These are phyloP conservation scores for Paxillus involutus DNA, from an alignment of 768 basidiomycete genomes.

Conservation along the genomic window DNA sequence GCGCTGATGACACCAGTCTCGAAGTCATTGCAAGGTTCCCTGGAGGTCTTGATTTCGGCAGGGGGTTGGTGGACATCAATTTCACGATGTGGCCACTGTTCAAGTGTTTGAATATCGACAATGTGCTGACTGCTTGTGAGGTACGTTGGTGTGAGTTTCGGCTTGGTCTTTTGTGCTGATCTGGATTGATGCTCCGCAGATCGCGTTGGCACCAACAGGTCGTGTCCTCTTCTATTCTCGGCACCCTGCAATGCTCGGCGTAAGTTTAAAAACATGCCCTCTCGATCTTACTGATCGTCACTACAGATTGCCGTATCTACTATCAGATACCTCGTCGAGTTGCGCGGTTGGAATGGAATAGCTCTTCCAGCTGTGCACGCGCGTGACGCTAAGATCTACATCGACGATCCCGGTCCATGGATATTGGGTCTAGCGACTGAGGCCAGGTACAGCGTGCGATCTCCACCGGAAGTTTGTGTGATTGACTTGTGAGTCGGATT, in stretches of 20 bases:
- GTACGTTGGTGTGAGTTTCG: constrained; percentile 34
- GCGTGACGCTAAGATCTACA: constrained; percentile 88
- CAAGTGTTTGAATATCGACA: constrained; percentile 89
- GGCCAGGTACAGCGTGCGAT: constrained; percentile 73
- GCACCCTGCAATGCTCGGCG: constrained; percentile 89
- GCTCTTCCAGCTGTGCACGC: constrained; percentile 81
- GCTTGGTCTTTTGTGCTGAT: neutral
- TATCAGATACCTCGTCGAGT: constrained; percentile 87
- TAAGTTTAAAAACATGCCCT: constrained; percentile 29
- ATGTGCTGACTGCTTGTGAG: constrained; percentile 91
- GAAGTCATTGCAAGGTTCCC: constrained; percentile 90
- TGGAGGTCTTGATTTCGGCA: constrained; percentile 91
- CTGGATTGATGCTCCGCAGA: constrained; percentile 38
- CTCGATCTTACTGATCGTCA: neutral
- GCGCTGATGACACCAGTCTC: constrained; percentile 46
- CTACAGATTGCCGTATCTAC: constrained; percentile 82
- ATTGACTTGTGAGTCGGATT: constrained; percentile 69
- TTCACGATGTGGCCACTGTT: constrained; percentile 98
- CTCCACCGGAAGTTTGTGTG: constrained; percentile 80
- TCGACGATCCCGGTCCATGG: constrained; percentile 97
- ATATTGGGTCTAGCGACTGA: constrained; percentile 90
- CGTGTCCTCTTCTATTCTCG: constrained; percentile 85
- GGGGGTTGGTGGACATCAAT: constrained; percentile 89
- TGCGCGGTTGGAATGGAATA: constrained; percentile 91
- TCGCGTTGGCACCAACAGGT: constrained; percentile 85